phyloP scores from a whole-genome alignment of 495 filamentous ascomycete genomes.

The Trichoderma virens region DNA sequence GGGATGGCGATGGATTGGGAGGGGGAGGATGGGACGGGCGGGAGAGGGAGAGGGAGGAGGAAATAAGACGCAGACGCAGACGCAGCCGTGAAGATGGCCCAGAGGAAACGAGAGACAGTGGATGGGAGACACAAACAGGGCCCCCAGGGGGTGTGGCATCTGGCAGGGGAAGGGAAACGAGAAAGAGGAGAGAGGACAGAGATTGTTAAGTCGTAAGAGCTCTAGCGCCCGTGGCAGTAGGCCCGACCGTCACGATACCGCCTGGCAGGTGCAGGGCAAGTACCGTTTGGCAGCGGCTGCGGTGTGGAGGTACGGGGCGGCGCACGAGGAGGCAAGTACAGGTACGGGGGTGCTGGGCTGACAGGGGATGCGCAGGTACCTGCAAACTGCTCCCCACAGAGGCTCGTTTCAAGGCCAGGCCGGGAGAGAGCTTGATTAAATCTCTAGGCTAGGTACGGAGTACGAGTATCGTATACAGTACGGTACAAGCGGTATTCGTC shows the following conservation, averaged over 20 bases:
- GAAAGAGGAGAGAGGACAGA: neutral
- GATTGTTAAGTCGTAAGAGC: neutral
- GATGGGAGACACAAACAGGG: slow-evolving; percentile 1
- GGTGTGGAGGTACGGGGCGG: neutral
- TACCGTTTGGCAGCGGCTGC: neutral
- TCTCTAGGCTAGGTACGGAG: too few relatives aligned
- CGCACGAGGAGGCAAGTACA: neutral
- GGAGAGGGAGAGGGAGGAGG: neutral
- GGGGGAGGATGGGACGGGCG: neutral
- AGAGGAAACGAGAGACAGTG: slow-evolving; percentile 2
- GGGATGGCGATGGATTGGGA: slow-evolving; percentile 4
- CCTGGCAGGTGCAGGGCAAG: neutral
- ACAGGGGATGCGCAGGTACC: neutral
- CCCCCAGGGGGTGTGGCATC: slow-evolving; percentile 4
- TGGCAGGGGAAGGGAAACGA: slow-evolving; percentile 1
- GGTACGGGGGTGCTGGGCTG: neutral
- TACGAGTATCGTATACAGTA: too few relatives aligned
- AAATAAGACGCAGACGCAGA: slow-evolving; percentile 8
- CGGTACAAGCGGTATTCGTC: too few relatives aligned
- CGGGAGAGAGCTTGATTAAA: neutral
- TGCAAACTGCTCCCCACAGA: neutral
- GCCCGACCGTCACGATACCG: neutral
- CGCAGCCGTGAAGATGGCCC: neutral
- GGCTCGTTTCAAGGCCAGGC: neutral
- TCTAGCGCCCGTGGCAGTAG: neutral